Conservation (phyloP, 352 stramenopile species). For the Pythium pyrilobum region DNA sequence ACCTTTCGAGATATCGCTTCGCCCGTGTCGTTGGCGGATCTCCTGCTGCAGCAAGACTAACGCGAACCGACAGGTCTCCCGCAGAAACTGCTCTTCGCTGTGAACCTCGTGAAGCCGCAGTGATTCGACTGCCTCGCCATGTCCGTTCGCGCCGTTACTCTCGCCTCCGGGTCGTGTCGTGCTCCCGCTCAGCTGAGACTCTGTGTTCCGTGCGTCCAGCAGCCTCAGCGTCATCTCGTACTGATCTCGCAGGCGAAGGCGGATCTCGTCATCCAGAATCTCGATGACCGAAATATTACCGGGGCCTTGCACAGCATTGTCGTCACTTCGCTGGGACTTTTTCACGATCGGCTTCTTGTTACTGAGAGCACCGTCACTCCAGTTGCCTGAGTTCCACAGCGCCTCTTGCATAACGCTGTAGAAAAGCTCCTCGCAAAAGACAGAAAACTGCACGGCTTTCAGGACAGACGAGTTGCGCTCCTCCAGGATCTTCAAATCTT, state of each 20-base stretch:
- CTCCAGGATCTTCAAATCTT: conserved; percentile 57
- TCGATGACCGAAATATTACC: conserved; percentile 63
- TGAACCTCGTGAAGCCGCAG: neutral
- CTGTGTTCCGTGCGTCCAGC: conserved; percentile 47
- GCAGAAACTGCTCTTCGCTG: conserved; percentile 35
- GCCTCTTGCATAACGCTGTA: conserved; percentile 80
- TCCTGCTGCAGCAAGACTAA: conserved; percentile 77
- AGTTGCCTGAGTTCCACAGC: conserved; percentile 54
- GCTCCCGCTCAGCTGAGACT: conserved; percentile 5
- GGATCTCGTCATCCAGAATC: conserved; percentile 78
- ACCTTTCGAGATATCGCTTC: conserved; percentile 59
- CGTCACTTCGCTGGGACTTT: conserved; percentile 32
- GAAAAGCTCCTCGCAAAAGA: conserved; percentile 86
- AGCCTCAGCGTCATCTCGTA: conserved; percentile 70
- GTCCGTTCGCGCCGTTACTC: neutral
- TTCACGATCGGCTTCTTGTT: conserved; percentile 28
- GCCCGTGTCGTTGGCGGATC: conserved; percentile 66
- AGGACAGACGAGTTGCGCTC: conserved; percentile 68
- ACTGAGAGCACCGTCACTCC: conserved; percentile 64
- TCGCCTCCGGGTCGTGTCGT: neutral
- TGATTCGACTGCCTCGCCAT: neutral
- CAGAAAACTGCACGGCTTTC: conserved; percentile 78
- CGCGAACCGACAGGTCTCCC: conserved; percentile 61
- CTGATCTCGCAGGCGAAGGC: conserved; percentile 68
- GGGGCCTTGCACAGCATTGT: conserved; percentile 2